Conservation (phyloP, 73 alveolate species). For the Paraurostyla sp. region DNA sequence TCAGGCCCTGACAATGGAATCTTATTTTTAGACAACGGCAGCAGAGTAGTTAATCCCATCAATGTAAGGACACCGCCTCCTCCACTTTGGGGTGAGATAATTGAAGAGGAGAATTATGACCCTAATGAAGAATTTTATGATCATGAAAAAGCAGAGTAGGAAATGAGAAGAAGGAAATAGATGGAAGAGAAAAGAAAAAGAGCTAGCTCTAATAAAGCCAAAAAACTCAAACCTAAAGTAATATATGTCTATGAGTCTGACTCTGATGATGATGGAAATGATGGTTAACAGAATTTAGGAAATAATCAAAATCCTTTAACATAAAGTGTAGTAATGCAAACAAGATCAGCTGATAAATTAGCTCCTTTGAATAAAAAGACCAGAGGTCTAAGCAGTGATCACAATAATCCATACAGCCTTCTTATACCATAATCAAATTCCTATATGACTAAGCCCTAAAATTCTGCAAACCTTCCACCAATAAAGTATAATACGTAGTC, state of each 20-base stretch:
- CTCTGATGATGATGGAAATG: conserved; percentile 29
- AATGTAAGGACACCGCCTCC: conserved; percentile 78
- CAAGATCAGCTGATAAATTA: background rate
- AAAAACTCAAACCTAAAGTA: conserved; percentile 56
- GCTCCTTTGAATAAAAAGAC: no score
- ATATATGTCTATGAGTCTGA: conserved; percentile 65
- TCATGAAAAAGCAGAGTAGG: conserved; percentile 26
- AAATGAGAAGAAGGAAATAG: background rate
- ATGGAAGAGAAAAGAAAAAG: background rate
- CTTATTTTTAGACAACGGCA: conserved; percentile 56
- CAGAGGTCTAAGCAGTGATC: no score
- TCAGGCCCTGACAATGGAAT: conserved; percentile 70
- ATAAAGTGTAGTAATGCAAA: background rate
- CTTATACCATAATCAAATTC: no score
- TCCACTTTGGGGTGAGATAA: conserved; percentile 80
- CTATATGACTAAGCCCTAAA: no score
- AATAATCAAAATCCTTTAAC: background rate
- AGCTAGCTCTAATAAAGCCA: background rate
- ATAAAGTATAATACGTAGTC: background rate
- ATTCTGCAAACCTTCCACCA: no score
- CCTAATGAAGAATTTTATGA: conserved; percentile 72
- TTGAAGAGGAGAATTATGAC: conserved; percentile 68
- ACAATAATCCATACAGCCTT: no score
- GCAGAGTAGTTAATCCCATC: conserved; percentile 54
- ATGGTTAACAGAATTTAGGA: background rate